Base-by-base conservation (phyloP, 2,329 filamentous ascomycete species). In the Hysterium pulicare region DNA sequence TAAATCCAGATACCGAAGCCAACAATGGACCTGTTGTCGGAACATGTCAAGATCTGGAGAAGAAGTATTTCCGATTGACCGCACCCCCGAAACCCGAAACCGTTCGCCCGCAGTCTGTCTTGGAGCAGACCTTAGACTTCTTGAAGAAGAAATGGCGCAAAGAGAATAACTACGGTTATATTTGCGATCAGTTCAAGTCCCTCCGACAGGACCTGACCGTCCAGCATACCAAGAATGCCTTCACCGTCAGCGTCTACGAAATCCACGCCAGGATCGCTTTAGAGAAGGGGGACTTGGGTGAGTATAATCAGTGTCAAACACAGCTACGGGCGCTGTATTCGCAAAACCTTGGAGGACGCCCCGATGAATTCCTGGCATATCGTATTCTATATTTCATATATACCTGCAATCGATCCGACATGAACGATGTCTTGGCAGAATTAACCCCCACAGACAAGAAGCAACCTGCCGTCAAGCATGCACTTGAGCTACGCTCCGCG, bases 261-360 rank as follows among this genome's bases (percentile, higher is more conserved):
- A 94, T 91, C 48, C 93, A 98, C 72, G 93, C 91, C 51, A 85
- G 93, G 47, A 97, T 98, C 71, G 93, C 93, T 55, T 77, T 98
- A 70, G 91, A 98, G 72, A 96, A 94, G 79, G 90, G 87, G 72
- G 93, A 98, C 77, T 82, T 97, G 76, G 91, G 93, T 98, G 93
- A 98, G 93, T 98, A 98, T 93, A 98, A 98, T 76, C 93, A 98
- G 79, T 98, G 93, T 72, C 93, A 98, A 76, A 97, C 93, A 61
- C 93, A 98, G 74, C 78, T 98, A 65, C 88, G 89, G 70, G 89
- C 86, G 53, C 76, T 98, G 61, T 97, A 98, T 72, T 81, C 82
- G 68, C 81, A 88, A 73, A 86, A 87, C 55, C 75, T 95, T 66
- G 88, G 88, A 64, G 93, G 91, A 60, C 90, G 90, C 69, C 83